Evolutionary conservation across 2,329 filamentous ascomycete genomes (phyloP).

Genomic region (Pestalotiopsis sp.): DNA sequence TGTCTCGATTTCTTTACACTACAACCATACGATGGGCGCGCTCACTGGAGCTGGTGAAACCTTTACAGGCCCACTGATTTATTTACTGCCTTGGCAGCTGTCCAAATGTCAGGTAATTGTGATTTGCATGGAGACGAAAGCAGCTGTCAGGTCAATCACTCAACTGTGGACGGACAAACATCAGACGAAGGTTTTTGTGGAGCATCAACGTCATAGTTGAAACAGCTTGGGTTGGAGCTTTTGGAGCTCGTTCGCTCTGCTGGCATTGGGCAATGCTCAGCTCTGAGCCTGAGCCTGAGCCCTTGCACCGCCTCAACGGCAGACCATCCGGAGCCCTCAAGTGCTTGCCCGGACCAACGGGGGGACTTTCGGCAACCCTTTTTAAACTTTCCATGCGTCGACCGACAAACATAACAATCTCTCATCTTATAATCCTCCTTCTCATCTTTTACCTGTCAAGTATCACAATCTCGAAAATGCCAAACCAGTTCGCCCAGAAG

Average conservation of each 20-base stretch:
- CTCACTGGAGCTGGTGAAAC: neutral
- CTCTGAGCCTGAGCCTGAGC: neutral
- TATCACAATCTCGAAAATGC: conserved; percentile 1
- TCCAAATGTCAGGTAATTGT: neutral
- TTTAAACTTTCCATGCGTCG: neutral
- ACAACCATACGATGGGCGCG: neutral
- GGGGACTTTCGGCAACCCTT: neutral
- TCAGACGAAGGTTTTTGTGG: neutral
- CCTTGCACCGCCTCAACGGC: neutral
- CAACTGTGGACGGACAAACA: neutral
- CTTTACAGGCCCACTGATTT: neutral
- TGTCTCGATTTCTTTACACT: neutral
- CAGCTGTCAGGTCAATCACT: neutral
- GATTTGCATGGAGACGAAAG: neutral
- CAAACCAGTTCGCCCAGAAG: conserved; percentile 14
- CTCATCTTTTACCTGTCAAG: neutral
- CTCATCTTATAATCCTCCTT: neutral
- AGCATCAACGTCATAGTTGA: neutral
- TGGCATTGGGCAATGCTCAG: neutral
- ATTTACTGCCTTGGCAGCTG: neutral
- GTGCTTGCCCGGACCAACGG: neutral
- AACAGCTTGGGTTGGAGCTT: neutral
- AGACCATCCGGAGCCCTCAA: neutral
- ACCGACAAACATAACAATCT: neutral
- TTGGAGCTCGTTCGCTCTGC: neutral